Evolutionary conservation across 345 rosid species (phyloP).

Genomic region (Angophora floribunda): DNA sequence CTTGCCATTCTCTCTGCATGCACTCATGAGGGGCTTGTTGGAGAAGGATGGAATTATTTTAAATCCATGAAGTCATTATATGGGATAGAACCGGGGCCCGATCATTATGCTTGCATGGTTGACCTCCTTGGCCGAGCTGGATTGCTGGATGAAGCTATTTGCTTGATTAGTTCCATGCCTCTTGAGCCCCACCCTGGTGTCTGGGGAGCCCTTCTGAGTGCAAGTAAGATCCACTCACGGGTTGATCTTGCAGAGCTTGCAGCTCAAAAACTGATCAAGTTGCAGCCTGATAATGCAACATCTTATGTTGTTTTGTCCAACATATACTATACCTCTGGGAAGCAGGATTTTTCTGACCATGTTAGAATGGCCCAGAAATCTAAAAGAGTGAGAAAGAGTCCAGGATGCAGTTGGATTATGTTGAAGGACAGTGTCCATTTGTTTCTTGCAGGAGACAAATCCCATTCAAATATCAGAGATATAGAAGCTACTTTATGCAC

Average conservation of each 20-base stretch:
- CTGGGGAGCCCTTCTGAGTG: constrained; percentile 80
- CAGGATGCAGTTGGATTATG: constrained; percentile 72
- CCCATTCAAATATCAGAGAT: constrained; percentile 24
- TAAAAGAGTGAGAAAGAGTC: constrained; percentile 56
- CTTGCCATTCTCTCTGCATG: constrained; percentile 72
- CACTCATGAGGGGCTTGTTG: constrained; percentile 59
- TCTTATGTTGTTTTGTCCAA: constrained; percentile 66
- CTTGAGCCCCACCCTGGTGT: constrained; percentile 57
- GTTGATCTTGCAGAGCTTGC: constrained; percentile 66
- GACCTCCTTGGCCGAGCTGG: constrained; percentile 83
- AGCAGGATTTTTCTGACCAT: constrained; percentile 23
- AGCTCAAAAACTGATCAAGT: constrained; percentile 39
- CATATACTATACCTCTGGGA: constrained; percentile 36
- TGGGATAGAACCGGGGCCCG: constrained; percentile 46
- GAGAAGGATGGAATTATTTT: constrained; percentile 50
- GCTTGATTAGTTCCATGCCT: constrained; percentile 43
- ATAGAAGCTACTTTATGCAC: constrained; percentile 20
- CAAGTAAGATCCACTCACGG: constrained; percentile 40
- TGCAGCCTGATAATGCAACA: constrained; percentile 62
- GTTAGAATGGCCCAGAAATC: constrained; percentile 33
- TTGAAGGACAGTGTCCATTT: constrained; percentile 29
- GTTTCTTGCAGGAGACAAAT: constrained; percentile 45
- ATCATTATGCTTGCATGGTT: constrained; percentile 74
- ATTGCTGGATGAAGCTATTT: constrained; percentile 47
- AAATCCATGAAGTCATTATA: constrained; percentile 42